These are phyloP conservation scores for Stagonosporopsis rhizophila DNA, from an alignment of 2,329 filamentous ascomycete genomes.

Conservation along the genomic window DNA sequence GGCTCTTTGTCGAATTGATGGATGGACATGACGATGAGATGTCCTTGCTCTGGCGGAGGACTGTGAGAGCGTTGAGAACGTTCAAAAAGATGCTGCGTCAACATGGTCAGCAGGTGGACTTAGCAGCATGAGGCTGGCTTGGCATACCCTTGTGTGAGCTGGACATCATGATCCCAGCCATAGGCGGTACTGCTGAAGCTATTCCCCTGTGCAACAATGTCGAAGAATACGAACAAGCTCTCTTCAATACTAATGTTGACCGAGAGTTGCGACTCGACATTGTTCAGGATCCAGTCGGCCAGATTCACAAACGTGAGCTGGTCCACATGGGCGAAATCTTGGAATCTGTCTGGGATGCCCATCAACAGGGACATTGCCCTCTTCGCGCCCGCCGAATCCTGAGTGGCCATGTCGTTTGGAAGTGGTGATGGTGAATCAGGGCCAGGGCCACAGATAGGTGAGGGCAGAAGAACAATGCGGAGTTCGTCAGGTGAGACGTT, in stretches of 20 bases:
- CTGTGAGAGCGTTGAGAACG: slow-evolving; percentile 43
- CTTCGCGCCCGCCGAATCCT: slow-evolving; percentile 35
- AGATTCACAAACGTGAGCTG: slow-evolving; percentile 48
- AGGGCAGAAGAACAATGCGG: slow-evolving; percentile 12
- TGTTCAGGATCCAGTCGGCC: slow-evolving; percentile 48
- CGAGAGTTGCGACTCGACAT: slow-evolving; percentile 40
- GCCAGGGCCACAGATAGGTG: not conserved
- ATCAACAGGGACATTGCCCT: slow-evolving; percentile 44
- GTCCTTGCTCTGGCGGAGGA: slow-evolving; percentile 43
- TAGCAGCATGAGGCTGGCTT: slow-evolving; percentile 13
- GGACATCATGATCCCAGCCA: slow-evolving; percentile 45
- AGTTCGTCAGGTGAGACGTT: slow-evolving; percentile 21
- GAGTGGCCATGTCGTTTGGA: slow-evolving; percentile 30
- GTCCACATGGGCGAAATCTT: slow-evolving; percentile 48
- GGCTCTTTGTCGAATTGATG: slow-evolving; percentile 40
- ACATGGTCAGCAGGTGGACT: slow-evolving; percentile 21
- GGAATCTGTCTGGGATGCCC: slow-evolving; percentile 46
- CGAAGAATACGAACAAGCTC: slow-evolving; percentile 48
- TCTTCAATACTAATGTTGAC: slow-evolving; percentile 47
- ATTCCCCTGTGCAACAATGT: slow-evolving; percentile 48
- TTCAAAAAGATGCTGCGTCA: slow-evolving; percentile 45
- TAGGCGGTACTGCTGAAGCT: slow-evolving; percentile 44
- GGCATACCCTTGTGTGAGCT: slow-evolving; percentile 46
- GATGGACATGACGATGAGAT: slow-evolving; percentile 41
- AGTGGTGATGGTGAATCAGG: slow-evolving; percentile 9